Conservation (phyloP, 164 flowering plant species). For the Macadamia integrifolia region DNA sequence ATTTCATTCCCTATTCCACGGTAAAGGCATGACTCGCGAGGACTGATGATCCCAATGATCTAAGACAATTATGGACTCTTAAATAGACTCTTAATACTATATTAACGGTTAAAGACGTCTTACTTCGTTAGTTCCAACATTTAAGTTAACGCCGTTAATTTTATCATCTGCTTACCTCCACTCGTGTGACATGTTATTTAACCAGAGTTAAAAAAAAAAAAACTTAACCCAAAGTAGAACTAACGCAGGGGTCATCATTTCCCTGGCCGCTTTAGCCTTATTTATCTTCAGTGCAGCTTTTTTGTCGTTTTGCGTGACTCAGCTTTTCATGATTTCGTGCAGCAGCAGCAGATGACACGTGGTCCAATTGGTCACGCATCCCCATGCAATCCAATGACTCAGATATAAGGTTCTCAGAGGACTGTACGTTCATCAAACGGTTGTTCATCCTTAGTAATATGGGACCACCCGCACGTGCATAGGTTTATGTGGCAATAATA, state of each 20-base stretch:
- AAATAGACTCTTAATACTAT: neutral
- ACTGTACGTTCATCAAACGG: constrained; percentile 14
- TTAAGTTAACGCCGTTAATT: constrained; percentile 13
- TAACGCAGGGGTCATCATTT: constrained; percentile 14
- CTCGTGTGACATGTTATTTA: constrained; percentile 18
- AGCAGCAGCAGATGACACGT: constrained; percentile 23
- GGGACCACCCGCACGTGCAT: constrained; percentile 13
- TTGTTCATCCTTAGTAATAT: neutral
- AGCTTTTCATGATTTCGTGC: constrained; percentile 22
- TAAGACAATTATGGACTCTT: too few relatives aligned
- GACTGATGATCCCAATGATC: too few relatives aligned
- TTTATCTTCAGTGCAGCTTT: constrained; percentile 16
- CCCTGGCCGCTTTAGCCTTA: neutral
- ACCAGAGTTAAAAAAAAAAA: constrained; percentile 8
- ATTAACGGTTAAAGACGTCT: constrained; percentile 10
- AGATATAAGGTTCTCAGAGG: constrained; percentile 10
- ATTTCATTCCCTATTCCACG: neutral
- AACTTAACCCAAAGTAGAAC: constrained; percentile 7
- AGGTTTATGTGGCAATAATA: neutral
- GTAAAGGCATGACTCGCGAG: neutral
- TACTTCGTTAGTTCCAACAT: neutral
- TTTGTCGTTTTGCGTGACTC: constrained; percentile 38
- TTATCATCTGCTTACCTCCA: constrained; percentile 1
- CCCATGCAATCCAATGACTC: constrained; percentile 11
- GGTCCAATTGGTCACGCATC: constrained; percentile 7